Evolutionary conservation across 1,139 yeast genomes (phyloP), one percentile per base, ranked within the genome.

Genomic region (Zygosaccharomyces sapae): DNA sequence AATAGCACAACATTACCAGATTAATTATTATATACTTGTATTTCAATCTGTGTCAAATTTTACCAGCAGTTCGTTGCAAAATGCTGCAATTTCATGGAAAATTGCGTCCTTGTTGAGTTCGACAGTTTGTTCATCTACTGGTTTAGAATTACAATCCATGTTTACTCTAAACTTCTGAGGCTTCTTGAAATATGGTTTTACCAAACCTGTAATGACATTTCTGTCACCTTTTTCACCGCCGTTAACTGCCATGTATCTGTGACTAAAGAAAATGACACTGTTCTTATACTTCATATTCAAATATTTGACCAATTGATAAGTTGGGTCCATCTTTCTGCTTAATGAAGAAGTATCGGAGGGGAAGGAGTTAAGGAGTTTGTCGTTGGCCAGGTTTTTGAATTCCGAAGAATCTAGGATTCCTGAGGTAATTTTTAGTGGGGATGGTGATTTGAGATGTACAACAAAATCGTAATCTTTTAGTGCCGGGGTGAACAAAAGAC

Each of bases 381-480:
- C 59, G 30, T 52, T 58, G 12, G 75, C 69, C 56, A 89, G 71
- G 63, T 89, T 89, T 66, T 86, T 86, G 71, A 79, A 86, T 38
- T 76, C 74, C 43, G 72, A 67, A 3, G 73, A 65, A 9, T 80
- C 79, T 46, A 80, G 62, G 7, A 83, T 69, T 54, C 92, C 92
- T 3, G 81, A 75, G 5, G 75, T 68, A 2, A 71, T 61, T 34
- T 72, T 68, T 44, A 75, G 63, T 43, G 77, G 74, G 10, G 64
- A 55, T 6, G 72, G 71, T 16, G 78, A 70, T 55, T 76, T 77
- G 43, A 87, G 70, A 44, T 76, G 74, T 50, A 90, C 74, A 9
- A 83, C 82, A 57, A 92, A 80, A 63, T 90, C 96, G 61, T 83
- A 92, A 67, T 90, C 97, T 51, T 77, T 75, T 51, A 86, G 71